phyloP scores from a whole-genome alignment of 306 rosid genomes.

The Rosa rugosa region DNA sequence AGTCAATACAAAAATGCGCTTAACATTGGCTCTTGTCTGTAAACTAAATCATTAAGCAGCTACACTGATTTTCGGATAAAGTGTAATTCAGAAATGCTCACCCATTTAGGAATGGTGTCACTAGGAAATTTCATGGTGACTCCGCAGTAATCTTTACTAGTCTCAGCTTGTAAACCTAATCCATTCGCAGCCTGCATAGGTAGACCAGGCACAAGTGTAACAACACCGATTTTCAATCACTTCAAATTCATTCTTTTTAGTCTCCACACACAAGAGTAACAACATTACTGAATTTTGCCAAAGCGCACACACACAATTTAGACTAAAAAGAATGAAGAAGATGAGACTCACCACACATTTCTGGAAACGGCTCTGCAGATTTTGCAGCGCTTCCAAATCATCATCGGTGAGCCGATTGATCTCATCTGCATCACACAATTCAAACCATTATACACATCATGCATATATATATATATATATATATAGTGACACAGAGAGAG shows the following conservation, averaged over 20 bases:
- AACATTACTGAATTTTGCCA: background rate
- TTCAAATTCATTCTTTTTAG: too few relatives aligned
- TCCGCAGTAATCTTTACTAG: constrained; percentile 63
- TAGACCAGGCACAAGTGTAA: background rate
- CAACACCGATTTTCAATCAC: background rate
- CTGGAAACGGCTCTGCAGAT: constrained; percentile 63
- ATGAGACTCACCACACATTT: constrained; percentile 83
- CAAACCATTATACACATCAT: constrained; percentile 1
- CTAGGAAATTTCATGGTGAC: constrained; percentile 65
- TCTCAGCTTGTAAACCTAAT: constrained; percentile 67
- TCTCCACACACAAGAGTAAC: too few relatives aligned
- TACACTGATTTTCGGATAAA: background rate
- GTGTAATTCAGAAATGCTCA: constrained; percentile 24
- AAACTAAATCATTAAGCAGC: constrained; percentile 3
- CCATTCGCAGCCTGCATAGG: constrained; percentile 78
- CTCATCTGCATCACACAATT: constrained; percentile 40
- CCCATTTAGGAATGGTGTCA: constrained; percentile 95
- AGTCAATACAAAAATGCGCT: background rate
- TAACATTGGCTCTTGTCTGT: background rate
- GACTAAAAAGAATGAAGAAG: background rate
- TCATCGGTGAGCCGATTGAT: constrained; percentile 48
- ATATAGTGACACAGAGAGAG: background rate
- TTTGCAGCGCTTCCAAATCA: constrained; percentile 66
- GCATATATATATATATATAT: background rate
- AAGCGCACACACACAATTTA: background rate